A percentile compares a stretch with the other conserved stretches of the same genome.
Conservation (phyloP, 1,284 basidiomycete genomes). For the Vanrija pseudolonga region DNA sequence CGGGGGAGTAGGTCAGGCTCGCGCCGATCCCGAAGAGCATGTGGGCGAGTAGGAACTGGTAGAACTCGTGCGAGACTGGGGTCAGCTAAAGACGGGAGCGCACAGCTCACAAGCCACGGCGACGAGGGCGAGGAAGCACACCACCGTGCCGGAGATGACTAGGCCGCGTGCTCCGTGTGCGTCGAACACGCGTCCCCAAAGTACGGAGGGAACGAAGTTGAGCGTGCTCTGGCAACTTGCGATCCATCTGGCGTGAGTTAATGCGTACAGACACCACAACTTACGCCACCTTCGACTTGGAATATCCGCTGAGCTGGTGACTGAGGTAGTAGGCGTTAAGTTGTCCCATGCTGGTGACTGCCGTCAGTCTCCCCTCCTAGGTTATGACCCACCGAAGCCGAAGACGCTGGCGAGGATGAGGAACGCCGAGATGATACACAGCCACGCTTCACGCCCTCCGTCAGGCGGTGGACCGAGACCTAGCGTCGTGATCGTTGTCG, state of each 20-base stretch:
- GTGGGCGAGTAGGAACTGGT: constrained; percentile 44
- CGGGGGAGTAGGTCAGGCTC: constrained; percentile 37
- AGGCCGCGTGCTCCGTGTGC: constrained; percentile 20
- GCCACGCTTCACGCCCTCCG: constrained; percentile 20
- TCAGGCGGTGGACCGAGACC: constrained; percentile 15
- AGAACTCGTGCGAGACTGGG: constrained; percentile 43
- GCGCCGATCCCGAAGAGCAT: constrained; percentile 36
- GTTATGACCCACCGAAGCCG: constrained; percentile 13
- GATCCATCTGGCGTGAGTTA: constrained; percentile 6
- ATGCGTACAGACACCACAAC: not conserved
- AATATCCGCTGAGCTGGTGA: constrained; percentile 17
- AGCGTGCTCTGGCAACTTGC: constrained; percentile 12
- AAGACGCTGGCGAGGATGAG: constrained; percentile 21
- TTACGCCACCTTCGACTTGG: constrained; percentile 14
- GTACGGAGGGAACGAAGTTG: constrained; percentile 10
- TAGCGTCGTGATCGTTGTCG: not conserved
- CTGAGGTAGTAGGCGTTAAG: constrained; percentile 20
- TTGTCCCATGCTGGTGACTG: constrained; percentile 25
- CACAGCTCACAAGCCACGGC: constrained; percentile 21
- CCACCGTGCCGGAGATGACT: constrained; percentile 16
- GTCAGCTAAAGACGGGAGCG: constrained; percentile 27
- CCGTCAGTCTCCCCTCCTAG: not conserved
- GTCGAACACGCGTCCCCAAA: constrained; percentile 25
- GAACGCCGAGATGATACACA: constrained; percentile 19
- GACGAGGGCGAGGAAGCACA: constrained; percentile 17